phyloP scores from a whole-genome alignment of 2,329 filamentous ascomycete species.

The Lachnellula arida region DNA sequence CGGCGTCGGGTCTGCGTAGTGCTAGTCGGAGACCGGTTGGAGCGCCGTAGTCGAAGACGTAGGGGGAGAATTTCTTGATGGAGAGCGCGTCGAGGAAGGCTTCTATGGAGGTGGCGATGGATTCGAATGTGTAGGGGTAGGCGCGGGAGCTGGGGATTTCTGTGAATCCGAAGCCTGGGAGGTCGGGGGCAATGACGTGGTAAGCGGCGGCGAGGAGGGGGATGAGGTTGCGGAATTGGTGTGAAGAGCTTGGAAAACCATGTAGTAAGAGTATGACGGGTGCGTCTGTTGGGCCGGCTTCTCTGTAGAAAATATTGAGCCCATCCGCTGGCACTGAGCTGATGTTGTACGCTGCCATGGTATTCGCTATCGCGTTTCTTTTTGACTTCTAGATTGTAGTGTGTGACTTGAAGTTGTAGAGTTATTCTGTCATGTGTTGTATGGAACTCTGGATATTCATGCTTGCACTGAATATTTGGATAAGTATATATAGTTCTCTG shows the following conservation, averaged over 20 bases:
- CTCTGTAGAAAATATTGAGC: constrained; percentile 39
- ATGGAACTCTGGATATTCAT: neutral
- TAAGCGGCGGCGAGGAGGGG: constrained; percentile 37
- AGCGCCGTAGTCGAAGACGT: constrained; percentile 61
- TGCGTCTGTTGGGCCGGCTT: constrained; percentile 29
- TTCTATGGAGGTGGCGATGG: constrained; percentile 42
- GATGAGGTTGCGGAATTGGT: constrained; percentile 42
- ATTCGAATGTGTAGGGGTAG: constrained; percentile 52
- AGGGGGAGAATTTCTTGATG: constrained; percentile 47
- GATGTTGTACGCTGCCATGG: constrained; percentile 15
- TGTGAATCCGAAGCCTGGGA: constrained; percentile 58
- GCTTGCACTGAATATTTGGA: neutral
- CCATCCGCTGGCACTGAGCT: constrained; percentile 31
- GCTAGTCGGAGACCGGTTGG: constrained; percentile 51
- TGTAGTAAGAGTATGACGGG: constrained; percentile 41
- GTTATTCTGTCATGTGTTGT: neutral
- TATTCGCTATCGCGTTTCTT: neutral
- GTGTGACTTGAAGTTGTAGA: neutral
- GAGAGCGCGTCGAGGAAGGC: constrained; percentile 45
- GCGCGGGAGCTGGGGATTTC: constrained; percentile 41
- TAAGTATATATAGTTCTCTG: neutral
- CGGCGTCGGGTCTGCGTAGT: constrained; percentile 40
- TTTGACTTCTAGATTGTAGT: too few species aligned
- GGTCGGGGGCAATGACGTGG: constrained; percentile 50
- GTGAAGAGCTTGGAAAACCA: constrained; percentile 42